Conservation (phyloP, 2,329 filamentous ascomycete species). For the Pezicula carpinea region DNA sequence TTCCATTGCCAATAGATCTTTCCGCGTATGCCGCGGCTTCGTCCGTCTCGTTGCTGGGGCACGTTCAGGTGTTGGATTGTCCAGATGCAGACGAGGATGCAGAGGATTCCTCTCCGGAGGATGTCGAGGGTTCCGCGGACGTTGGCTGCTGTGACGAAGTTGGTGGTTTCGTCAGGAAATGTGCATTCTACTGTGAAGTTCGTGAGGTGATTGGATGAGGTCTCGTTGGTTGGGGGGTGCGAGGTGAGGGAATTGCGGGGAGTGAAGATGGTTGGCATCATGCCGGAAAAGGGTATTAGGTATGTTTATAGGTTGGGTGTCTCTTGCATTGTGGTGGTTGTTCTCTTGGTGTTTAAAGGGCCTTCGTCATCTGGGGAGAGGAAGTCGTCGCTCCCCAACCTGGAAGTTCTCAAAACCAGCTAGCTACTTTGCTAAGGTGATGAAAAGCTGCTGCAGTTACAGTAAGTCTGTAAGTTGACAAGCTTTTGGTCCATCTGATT, state of each 20-base stretch:
- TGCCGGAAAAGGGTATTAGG: neutral
- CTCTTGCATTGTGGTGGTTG: no score
- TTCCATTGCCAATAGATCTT: conserved; percentile 1
- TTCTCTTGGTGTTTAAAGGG: no score
- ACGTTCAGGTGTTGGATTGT: conserved; percentile 14
- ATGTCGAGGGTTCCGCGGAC: conserved; percentile 8
- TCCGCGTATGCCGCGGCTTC: neutral
- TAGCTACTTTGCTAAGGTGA: no score
- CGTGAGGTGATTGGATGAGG: neutral
- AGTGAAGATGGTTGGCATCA: neutral
- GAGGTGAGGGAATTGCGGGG: neutral
- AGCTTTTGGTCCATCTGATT: no score
- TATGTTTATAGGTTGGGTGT: no score
- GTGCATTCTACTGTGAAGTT: conserved; percentile 11
- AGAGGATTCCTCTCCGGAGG: conserved; percentile 10
- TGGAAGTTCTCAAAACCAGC: no score
- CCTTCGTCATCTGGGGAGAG: no score
- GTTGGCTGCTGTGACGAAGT: conserved; percentile 3
- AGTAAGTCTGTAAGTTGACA: no score
- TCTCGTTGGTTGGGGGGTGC: neutral
- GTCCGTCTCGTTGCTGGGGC: conserved; percentile 3
- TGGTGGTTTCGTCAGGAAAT: conserved; percentile 7
- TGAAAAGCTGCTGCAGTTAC: no score
- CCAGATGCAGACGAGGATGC: conserved; percentile 14
- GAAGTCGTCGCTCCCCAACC: no score